A percentile compares a stretch with the other conserved stretches of the same genome.
phyloP scores from a whole-genome alignment of 306 rosid genomes.

The Adenanthera pavonina region DNA sequence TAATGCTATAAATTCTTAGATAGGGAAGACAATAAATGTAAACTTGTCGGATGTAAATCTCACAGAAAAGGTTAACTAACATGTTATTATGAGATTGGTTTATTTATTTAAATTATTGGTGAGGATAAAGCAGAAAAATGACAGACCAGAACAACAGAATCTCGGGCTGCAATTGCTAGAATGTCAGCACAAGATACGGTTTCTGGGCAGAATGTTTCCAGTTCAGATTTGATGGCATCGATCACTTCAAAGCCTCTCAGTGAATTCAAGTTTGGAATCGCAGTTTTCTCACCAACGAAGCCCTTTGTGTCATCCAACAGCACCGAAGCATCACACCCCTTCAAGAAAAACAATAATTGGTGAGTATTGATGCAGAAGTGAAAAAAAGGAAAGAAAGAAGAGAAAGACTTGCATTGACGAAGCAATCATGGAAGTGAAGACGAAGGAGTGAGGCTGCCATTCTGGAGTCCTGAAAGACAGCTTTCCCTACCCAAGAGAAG shows the following conservation, averaged over 20 bases:
- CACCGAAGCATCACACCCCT: constrained; percentile 94
- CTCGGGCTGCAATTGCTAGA: constrained; percentile 80
- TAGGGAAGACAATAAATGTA: not conserved
- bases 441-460: constrained; percentile 92
- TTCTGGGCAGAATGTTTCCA: constrained; percentile 71
- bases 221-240: constrained; percentile 70
- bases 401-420: constrained; percentile 74
- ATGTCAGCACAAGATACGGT: constrained; percentile 93
- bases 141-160: constrained; percentile 77
- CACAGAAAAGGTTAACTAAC: too few species aligned
- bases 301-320: constrained; percentile 66
- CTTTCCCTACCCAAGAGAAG: constrained; percentile 65
- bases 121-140: not conserved
- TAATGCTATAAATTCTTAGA: not conserved
- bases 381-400: not conserved
- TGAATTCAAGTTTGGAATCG: constrained; percentile 81
- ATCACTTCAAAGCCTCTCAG: constrained; percentile 86
- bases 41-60: not conserved
- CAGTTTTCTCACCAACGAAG: constrained; percentile 83
- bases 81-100: too few species aligned
- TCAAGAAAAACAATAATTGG: not conserved
- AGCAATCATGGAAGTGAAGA: constrained; percentile 91
- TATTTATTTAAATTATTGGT: not conserved
- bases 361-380: not conserved
- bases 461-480: constrained; percentile 63